A percentile compares a stretch with the other conserved stretches of the same genome.
Evolutionary conservation across 306 rosid species (phyloP).

Genomic region (Malus orientalis): DNA sequence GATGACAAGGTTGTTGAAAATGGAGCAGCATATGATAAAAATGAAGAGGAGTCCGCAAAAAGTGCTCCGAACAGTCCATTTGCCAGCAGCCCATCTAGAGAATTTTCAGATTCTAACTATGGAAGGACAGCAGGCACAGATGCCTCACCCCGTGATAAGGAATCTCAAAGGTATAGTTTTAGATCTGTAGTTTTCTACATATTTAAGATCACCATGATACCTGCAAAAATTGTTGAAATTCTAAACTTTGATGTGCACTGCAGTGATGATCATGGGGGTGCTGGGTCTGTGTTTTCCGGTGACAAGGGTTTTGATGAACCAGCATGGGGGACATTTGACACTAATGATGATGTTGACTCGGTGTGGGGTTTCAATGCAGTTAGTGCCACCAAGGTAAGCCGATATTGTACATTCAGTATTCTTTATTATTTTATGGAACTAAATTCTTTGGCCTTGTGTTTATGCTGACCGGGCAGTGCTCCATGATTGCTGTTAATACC

Average conservation of each 20-base stretch:
- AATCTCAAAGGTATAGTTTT: slow-evolving; percentile 57
- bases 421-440: background rate
- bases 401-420: background rate
- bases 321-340: slow-evolving; percentile 79
- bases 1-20: slow-evolving; percentile 61
- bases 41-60: slow-evolving; percentile 49
- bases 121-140: slow-evolving; percentile 48
- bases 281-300: slow-evolving; percentile 60
- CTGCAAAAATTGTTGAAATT: background rate
- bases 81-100: slow-evolving; percentile 65
- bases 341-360: slow-evolving; percentile 77
- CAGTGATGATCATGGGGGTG: slow-evolving; percentile 66
- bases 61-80: slow-evolving; percentile 77
- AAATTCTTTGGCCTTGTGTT: background rate
- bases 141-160: slow-evolving; percentile 61
- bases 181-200: slow-evolving; percentile 5
- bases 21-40: slow-evolving; percentile 54
- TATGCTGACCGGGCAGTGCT: background rate
- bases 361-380: slow-evolving; percentile 76
- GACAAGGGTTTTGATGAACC: slow-evolving; percentile 70
- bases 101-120: slow-evolving; percentile 43
- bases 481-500: background rate
- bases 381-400: slow-evolving; percentile 51
- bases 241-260: slow-evolving; percentile 43
- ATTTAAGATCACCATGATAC: background rate